Conservation (phyloP, 2,329 filamentous ascomycete genomes). For the Fusarium zealandicum region DNA sequence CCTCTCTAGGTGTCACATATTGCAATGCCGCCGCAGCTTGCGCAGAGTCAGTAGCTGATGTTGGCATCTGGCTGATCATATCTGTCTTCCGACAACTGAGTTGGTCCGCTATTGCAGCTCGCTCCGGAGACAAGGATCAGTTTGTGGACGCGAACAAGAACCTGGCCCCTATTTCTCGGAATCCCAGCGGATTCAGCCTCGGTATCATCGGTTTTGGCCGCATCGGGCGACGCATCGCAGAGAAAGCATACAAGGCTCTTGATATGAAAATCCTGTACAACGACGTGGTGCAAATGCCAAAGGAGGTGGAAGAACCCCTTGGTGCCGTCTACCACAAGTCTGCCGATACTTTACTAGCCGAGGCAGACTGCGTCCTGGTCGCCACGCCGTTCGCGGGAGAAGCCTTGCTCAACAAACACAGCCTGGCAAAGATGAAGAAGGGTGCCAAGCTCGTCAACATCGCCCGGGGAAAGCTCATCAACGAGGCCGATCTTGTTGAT, state of each 20-base stretch:
- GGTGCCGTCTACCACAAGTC: conserved; percentile 33
- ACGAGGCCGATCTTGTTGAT: conserved; percentile 72
- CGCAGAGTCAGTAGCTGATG: conserved; percentile 40
- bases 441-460: conserved; percentile 75
- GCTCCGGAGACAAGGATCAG: conserved; percentile 37
- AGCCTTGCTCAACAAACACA: conserved; percentile 50
- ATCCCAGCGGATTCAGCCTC: conserved; percentile 36
- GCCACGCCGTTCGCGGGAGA: conserved; percentile 38
- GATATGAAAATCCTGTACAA: conserved; percentile 43
- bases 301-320: conserved; percentile 20
- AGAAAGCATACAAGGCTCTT: conserved; percentile 39
- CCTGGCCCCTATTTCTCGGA: conserved; percentile 36
- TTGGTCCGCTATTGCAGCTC: conserved; percentile 38
- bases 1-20: conserved; percentile 31
- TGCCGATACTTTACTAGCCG: conserved; percentile 33
- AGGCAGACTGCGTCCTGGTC: conserved; percentile 38
- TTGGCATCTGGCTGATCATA: conserved; percentile 41
- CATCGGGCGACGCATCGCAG: conserved; percentile 38
- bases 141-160: conserved; percentile 38
- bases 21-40: conserved; percentile 40
- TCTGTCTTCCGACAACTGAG: conserved; percentile 39
- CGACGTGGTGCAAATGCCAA: conserved; percentile 35
- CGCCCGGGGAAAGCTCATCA: conserved; percentile 74
- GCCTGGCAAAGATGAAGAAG: conserved; percentile 74
- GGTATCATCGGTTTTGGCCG: conserved; percentile 40